A percentile compares a stretch with the other conserved stretches of the same genome.
These are phyloP conservation scores for Coemansia sp. DNA, from an alignment of 371 early-diverging fungal genomes.

Conservation along the genomic window DNA sequence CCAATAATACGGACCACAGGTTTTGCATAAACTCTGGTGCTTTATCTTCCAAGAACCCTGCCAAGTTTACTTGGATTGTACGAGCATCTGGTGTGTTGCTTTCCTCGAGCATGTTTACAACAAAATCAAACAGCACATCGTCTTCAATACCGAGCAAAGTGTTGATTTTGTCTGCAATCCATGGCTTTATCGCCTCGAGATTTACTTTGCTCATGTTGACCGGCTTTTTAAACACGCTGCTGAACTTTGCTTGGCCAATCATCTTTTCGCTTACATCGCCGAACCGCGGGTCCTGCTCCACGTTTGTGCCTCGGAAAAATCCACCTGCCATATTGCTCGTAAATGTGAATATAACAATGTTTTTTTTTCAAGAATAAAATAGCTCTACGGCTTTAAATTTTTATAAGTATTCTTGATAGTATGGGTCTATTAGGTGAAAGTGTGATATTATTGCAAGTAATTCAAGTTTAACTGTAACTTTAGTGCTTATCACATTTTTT, in stretches of 20 bases:
- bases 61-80: slow-evolving; percentile 90
- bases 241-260: slow-evolving; percentile 72
- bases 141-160: slow-evolving; percentile 89
- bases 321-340: slow-evolving; percentile 25
- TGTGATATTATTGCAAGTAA: no score
- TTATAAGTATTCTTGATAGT: no score
- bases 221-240: slow-evolving; percentile 14
- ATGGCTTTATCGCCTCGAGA: slow-evolving; percentile 71
- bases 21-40: slow-evolving; percentile 78
- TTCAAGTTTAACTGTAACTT: no score
- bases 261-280: slow-evolving; percentile 87
- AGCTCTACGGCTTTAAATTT: no score
- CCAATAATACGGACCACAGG: slow-evolving; percentile 85
- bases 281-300: slow-evolving; percentile 86
- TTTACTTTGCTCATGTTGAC: slow-evolving; percentile 90
- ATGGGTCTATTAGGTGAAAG: no score
- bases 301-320: slow-evolving; percentile 66
- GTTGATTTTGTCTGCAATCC: slow-evolving; percentile 77
- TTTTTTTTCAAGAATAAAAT: no score
- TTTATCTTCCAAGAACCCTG: slow-evolving; percentile 87
- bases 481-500: no score
- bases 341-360: not conserved
- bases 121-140: slow-evolving; percentile 85
- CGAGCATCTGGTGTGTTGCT: slow-evolving; percentile 76
- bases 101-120: slow-evolving; percentile 75